phyloP scores from a whole-genome alignment of 1,284 basidiomycete genomes.

The Athelia sp. region DNA sequence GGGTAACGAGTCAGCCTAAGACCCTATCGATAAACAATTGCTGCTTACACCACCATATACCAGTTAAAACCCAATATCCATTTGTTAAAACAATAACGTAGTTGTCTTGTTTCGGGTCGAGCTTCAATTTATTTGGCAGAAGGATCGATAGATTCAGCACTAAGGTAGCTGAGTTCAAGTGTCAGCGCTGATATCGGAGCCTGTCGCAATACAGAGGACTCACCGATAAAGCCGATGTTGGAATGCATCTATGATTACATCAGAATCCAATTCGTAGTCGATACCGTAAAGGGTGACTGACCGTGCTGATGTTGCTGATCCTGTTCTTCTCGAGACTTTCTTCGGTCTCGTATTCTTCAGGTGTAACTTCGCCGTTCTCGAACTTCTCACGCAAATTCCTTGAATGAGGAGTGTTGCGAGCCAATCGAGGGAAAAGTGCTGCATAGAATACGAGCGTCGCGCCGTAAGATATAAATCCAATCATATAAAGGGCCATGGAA shows the following conservation, averaged over 20 bases:
- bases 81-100: constrained; percentile 64
- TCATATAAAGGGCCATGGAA: constrained; percentile 78
- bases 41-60: constrained; percentile 76
- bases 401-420: constrained; percentile 71
- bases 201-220: too few species aligned
- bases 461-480: constrained; percentile 74
- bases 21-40: background rate
- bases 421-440: constrained; percentile 77
- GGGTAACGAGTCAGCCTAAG: background rate
- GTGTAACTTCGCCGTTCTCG: constrained; percentile 50
- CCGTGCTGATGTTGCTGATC: constrained; percentile 82
- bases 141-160: constrained; percentile 71
- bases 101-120: constrained; percentile 67
- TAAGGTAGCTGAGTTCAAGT: constrained; percentile 36
- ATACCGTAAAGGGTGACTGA: constrained; percentile 32
- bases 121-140: constrained; percentile 60
- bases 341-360: constrained; percentile 66
- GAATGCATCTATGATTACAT: constrained; percentile 52
- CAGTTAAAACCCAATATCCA: constrained; percentile 69
- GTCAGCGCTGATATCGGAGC: too few species aligned
- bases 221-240: constrained; percentile 64
- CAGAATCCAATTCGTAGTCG: constrained; percentile 1
- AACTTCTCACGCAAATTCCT: constrained; percentile 54
- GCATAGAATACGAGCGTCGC: constrained; percentile 81
- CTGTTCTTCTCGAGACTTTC: constrained; percentile 82